phyloP scores from a whole-genome alignment of 2,329 filamentous ascomycete species.

The Ilyonectria robusta region DNA sequence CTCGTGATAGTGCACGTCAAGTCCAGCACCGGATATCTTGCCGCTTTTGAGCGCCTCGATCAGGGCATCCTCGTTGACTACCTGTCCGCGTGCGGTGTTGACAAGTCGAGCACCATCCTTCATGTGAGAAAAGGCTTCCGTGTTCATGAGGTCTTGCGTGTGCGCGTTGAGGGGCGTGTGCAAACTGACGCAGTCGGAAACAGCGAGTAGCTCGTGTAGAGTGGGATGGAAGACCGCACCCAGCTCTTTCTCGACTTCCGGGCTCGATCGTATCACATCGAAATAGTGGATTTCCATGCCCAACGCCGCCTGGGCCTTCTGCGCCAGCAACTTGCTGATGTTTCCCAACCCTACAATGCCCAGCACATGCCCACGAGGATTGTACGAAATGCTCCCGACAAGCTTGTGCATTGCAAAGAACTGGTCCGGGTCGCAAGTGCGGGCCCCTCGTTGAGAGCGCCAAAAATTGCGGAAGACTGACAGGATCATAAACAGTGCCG shows the following conservation, averaged over 20 bases:
- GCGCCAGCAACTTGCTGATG: constrained; percentile 61
- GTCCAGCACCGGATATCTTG: constrained; percentile 60
- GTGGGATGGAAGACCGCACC: constrained; percentile 49
- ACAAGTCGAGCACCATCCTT: constrained; percentile 64
- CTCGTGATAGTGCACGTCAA: constrained; percentile 70
- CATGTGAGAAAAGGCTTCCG: constrained; percentile 51
- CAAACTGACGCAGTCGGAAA: constrained; percentile 53
- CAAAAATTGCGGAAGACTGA: constrained; percentile 66
- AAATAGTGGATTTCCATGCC: constrained; percentile 70
- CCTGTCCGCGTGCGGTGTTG: constrained; percentile 66
- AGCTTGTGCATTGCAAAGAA: constrained; percentile 38
- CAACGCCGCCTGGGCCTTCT: constrained; percentile 60
- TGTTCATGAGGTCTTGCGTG: constrained; percentile 35
- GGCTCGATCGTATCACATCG: constrained; percentile 54
- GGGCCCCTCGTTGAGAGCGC: constrained; percentile 52
- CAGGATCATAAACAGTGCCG: constrained; percentile 58
- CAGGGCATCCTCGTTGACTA: constrained; percentile 67
- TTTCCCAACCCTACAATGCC: constrained; percentile 68
- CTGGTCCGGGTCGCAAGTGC: constrained; percentile 35
- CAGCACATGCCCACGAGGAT: constrained; percentile 62
- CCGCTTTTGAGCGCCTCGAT: constrained; percentile 62
- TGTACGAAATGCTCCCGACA: constrained; percentile 57
- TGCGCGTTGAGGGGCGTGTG: constrained; percentile 49
- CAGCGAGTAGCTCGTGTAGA: constrained; percentile 44
- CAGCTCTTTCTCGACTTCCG: constrained; percentile 49